Conservation (phyloP, 208 protist species). For the Trypanosoma rangeli region DNA sequence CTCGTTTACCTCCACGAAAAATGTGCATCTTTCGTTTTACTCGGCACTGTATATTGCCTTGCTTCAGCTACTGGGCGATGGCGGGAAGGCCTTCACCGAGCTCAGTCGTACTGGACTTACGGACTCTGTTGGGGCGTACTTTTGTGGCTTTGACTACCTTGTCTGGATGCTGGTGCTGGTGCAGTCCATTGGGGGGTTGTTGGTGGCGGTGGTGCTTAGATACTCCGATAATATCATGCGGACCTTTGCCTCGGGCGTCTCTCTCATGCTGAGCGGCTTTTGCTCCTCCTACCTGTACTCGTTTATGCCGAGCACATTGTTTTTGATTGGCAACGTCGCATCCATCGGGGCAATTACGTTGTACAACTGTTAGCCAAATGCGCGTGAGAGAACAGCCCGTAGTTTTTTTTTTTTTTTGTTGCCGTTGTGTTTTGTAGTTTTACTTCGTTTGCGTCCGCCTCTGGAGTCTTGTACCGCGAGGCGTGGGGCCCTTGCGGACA, state of each 20-base stretch:
- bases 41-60: slow-evolving; percentile 27
- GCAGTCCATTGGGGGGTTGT: slow-evolving; percentile 51
- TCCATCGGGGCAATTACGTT: slow-evolving; percentile 33
- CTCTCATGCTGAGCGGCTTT: slow-evolving; percentile 47
- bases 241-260: slow-evolving; percentile 50
- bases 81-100: neutral
- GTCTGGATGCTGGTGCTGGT: slow-evolving; percentile 62
- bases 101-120: neutral
- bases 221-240: slow-evolving; percentile 83
- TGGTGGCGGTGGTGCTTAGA: slow-evolving; percentile 65
- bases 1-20: slow-evolving; percentile 26
- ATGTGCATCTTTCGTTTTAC: slow-evolving; percentile 25
- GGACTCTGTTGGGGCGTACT: slow-evolving; percentile 27
- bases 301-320: slow-evolving; percentile 25
- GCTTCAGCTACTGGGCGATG: slow-evolving; percentile 4
- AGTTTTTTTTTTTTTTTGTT: slow-evolving; percentile 10
- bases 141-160: slow-evolving; percentile 49
- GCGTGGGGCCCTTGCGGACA: too few species aligned
- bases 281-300: slow-evolving; percentile 41
- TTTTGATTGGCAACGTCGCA: slow-evolving; percentile 33
- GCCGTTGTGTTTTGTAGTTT: neutral
- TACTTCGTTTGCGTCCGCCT: too few species aligned
- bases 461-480: too few species aligned
- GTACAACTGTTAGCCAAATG: slow-evolving; percentile 19
- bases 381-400: neutral